phyloP scores from a whole-genome alignment of 1,284 basidiomycete genomes.

The Pseudozyma sp. region DNA sequence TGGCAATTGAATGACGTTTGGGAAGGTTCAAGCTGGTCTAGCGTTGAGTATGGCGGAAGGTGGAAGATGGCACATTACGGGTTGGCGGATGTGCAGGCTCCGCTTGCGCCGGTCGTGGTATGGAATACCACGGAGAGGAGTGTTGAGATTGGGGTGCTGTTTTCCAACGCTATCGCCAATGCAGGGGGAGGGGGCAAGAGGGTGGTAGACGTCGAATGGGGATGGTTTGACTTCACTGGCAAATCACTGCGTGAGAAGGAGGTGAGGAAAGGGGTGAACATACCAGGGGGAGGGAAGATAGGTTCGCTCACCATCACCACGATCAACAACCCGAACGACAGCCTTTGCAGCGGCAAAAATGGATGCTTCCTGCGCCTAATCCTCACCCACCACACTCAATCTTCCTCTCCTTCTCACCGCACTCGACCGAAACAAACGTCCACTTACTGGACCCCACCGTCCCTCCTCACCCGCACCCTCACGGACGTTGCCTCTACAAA shows the following conservation, averaged over 20 bases:
- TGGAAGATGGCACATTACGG: slow-evolving; percentile 75
- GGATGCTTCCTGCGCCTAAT: slow-evolving; percentile 19
- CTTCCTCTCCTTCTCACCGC: background rate
- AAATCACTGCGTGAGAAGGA: background rate
- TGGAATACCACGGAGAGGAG: slow-evolving; percentile 72
- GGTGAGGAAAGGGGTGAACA: background rate
- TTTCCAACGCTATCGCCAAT: background rate
- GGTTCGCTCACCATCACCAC: slow-evolving; percentile 7
- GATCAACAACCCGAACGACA: background rate
- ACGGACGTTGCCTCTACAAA: background rate
- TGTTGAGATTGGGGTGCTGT: slow-evolving; percentile 72
- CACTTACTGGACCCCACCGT: slow-evolving; percentile 11
- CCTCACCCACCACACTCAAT: background rate
- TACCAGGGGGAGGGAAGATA: background rate
- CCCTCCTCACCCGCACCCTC: slow-evolving; percentile 1
- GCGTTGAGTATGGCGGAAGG: slow-evolving; percentile 75
- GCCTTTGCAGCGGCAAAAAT: background rate
- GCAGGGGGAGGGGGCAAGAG: background rate
- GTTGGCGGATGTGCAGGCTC: slow-evolving; percentile 72
- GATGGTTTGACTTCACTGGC: slow-evolving; percentile 23
- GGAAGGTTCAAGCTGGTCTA: slow-evolving; percentile 76
- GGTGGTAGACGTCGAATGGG: slow-evolving; percentile 7
- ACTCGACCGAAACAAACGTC: background rate
- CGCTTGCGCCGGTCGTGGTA: slow-evolving; percentile 74
- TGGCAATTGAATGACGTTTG: slow-evolving; percentile 79